Percentiles rank a stretch among this genome's conserved stretches.
Evolutionary conservation across 148 eudicot genomes (phyloP).

Genomic region (Rhododendron ovatum): DNA sequence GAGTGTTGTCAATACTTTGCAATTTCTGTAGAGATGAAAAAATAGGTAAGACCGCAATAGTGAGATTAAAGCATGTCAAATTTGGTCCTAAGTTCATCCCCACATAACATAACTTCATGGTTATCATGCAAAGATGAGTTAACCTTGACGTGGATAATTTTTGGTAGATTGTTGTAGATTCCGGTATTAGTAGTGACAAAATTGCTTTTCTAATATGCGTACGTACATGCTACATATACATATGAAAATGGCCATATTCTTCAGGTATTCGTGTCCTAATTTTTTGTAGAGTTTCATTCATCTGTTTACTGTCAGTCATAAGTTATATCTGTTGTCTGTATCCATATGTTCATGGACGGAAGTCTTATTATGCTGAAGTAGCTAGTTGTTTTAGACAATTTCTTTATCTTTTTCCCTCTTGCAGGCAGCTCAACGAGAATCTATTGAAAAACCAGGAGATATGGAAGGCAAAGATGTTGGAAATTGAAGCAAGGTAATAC

Average conservation of each 20-base stretch:
- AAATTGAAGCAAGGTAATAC: conserved; percentile 61
- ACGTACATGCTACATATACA: not conserved
- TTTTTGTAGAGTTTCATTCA: not conserved
- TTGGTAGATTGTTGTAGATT: not conserved
- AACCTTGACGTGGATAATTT: not conserved
- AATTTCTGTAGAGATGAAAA: not conserved
- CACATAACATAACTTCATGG: not conserved
- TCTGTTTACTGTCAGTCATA: not conserved
- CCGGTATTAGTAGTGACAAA: not conserved
- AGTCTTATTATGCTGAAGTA: not conserved
- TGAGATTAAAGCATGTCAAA: not conserved
- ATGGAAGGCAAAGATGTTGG: conserved; percentile 64
- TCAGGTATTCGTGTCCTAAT: not conserved
- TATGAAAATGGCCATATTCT: not conserved
- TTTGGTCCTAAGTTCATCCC: not conserved
- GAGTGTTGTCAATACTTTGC: not conserved
- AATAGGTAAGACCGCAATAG: too few species aligned
- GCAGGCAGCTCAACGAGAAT: conserved; percentile 69
- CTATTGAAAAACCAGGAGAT: conserved; percentile 66
- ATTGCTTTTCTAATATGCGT: not conserved
- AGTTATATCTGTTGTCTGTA: not conserved
- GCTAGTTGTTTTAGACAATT: conserved; percentile 1
- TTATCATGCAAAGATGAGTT: too few species aligned
- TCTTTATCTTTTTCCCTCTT: not conserved
- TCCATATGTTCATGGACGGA: not conserved